These are phyloP conservation scores for Phaeoacremonium minimum DNA, from an alignment of 2,329 filamentous ascomycete species.

Conservation along the genomic window DNA sequence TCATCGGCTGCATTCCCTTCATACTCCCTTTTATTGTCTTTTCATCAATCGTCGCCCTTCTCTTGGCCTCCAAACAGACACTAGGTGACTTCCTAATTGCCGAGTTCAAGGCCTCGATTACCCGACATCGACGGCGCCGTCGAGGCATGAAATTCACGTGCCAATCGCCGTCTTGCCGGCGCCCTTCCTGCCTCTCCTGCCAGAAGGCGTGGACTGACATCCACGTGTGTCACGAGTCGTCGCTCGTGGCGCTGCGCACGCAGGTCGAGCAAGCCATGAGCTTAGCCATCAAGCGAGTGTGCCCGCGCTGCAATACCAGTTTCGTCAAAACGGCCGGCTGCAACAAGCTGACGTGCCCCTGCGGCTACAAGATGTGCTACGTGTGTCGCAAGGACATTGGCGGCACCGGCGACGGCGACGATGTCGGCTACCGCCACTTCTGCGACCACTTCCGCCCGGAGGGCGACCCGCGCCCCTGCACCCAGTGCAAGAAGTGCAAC, in stretches of 20 bases:
- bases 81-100: slow-evolving; percentile 33
- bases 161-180: slow-evolving; percentile 61
- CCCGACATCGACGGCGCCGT: slow-evolving; percentile 63
- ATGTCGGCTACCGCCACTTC: slow-evolving; percentile 86
- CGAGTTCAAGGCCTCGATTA: slow-evolving; percentile 56
- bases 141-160: slow-evolving; percentile 77
- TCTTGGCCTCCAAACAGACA: slow-evolving; percentile 36
- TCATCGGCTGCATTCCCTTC: slow-evolving; percentile 51
- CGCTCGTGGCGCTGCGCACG: slow-evolving; percentile 75
- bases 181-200: slow-evolving; percentile 76
- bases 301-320: slow-evolving; percentile 82
- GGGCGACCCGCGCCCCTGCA: slow-evolving; percentile 67
- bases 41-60: slow-evolving; percentile 37
- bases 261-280: slow-evolving; percentile 92
- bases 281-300: slow-evolving; percentile 90
- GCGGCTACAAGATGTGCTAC: slow-evolving; percentile 98
- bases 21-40: slow-evolving; percentile 48
- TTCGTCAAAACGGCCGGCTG: slow-evolving; percentile 94
- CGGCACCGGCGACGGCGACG: slow-evolving; percentile 30
- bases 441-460: slow-evolving; percentile 90
- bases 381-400: slow-evolving; percentile 77
- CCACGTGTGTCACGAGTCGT: slow-evolving; percentile 85
- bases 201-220: slow-evolving; percentile 80
- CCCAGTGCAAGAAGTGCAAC: slow-evolving; percentile 76
- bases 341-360: slow-evolving; percentile 94